Evolutionary conservation across 2,329 filamentous ascomycete genomes (phyloP).

Genomic region (Ceratocystis cacaofunesta): DNA sequence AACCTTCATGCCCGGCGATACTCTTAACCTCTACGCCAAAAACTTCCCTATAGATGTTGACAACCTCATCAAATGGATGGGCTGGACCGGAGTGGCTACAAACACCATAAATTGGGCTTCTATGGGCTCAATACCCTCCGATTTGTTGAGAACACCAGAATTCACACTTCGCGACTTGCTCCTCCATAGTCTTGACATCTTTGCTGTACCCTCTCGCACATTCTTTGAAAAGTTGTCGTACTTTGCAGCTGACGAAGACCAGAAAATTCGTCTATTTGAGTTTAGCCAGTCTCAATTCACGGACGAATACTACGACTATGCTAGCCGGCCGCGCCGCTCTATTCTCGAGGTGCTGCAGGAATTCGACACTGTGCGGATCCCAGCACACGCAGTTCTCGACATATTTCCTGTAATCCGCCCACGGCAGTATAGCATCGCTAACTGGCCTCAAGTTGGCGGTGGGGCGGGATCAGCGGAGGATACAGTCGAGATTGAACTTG

Average conservation of each 20-base stretch:
- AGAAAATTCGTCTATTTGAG: conserved; percentile 69
- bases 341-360: conserved; percentile 88
- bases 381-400: conserved; percentile 54
- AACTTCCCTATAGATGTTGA: conserved; percentile 76
- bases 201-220: conserved; percentile 69
- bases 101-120: conserved; percentile 34
- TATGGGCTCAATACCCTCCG: conserved; percentile 6
- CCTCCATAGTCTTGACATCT: conserved; percentile 74
- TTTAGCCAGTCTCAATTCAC: conserved; percentile 66
- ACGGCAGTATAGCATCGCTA: conserved; percentile 88
- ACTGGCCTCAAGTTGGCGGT: conserved; percentile 29
- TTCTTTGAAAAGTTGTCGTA: conserved; percentile 71
- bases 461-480: background rate
- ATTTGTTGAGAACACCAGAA: background rate
- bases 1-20: conserved; percentile 55
- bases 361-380: conserved; percentile 70
- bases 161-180: conserved; percentile 60
- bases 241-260: conserved; percentile 55
- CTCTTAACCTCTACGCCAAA: conserved; percentile 69
- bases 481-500: conserved; percentile 37
- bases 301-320: conserved; percentile 93
- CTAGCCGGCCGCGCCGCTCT: conserved; percentile 72
- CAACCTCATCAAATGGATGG: conserved; percentile 61
- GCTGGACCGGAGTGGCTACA: conserved; percentile 63
- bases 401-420: conserved; percentile 71